Conservation (phyloP, 257 asterid genomes). For the Ehretia macrophylla region DNA sequence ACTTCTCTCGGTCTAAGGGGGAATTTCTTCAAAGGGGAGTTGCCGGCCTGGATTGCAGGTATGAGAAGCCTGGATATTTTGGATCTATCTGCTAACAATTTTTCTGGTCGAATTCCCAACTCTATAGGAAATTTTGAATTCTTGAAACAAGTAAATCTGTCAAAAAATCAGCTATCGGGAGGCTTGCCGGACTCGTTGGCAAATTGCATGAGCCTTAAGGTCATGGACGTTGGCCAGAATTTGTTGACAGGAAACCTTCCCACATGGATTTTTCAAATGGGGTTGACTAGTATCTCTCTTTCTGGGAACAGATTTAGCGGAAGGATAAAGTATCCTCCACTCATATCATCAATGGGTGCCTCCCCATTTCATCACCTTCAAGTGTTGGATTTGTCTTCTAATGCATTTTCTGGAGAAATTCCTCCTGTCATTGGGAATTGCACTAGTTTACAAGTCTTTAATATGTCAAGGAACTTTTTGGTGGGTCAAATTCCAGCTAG, state of each 20-base stretch:
- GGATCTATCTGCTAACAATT: slow-evolving; percentile 58
- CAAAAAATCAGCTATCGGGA: slow-evolving; percentile 50
- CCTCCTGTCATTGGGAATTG: slow-evolving; percentile 52
- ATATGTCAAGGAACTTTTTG: slow-evolving; percentile 54
- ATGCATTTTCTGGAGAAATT: slow-evolving; percentile 60
- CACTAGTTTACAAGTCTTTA: slow-evolving; percentile 49
- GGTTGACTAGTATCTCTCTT: slow-evolving; percentile 41
- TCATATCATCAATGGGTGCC: slow-evolving; percentile 17
- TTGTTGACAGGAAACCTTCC: slow-evolving; percentile 59
- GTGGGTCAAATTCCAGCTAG: slow-evolving; percentile 51
- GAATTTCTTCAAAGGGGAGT: slow-evolving; percentile 49
- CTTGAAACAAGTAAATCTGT: slow-evolving; percentile 51
- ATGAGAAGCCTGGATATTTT: slow-evolving; percentile 57
- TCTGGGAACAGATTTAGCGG: slow-evolving; percentile 62
- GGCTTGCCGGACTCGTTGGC: slow-evolving; percentile 58
- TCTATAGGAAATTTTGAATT: slow-evolving; percentile 46
- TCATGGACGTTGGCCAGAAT: slow-evolving; percentile 49
- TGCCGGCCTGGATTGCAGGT: slow-evolving; percentile 79
- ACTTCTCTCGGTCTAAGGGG: slow-evolving; percentile 41
- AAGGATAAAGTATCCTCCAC: slow-evolving; percentile 23
- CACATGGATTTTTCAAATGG: slow-evolving; percentile 53
- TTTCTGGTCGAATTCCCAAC: slow-evolving; percentile 51
- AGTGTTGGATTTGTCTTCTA: slow-evolving; percentile 65
- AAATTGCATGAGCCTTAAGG: slow-evolving; percentile 47
- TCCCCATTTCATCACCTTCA: slow-evolving; percentile 41